A percentile compares a stretch with the other conserved stretches of the same genome.
phyloP scores from a whole-genome alignment of 1,284 basidiomycete genomes.

The Naganishia albida region DNA sequence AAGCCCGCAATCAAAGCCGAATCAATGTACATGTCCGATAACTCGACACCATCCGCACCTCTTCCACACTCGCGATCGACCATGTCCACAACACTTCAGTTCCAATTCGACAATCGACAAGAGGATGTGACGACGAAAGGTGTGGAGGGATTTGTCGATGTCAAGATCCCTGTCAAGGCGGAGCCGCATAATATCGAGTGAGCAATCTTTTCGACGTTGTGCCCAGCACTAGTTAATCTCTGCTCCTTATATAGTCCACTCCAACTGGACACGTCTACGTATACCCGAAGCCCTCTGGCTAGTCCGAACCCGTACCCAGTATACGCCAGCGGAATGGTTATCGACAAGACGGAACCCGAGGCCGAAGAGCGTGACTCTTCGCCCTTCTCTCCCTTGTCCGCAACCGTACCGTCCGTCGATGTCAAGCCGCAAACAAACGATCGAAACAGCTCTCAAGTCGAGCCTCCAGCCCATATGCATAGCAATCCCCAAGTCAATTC shows the following conservation, averaged over 20 bases:
- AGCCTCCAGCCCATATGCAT: not conserved
- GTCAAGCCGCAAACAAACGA: not conserved
- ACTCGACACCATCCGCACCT: not conserved
- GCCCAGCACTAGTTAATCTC: not conserved
- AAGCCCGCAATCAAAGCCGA: not conserved
- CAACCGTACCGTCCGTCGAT: not conserved
- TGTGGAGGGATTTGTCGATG: not conserved
- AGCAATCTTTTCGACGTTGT: not conserved
- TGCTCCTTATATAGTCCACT: not conserved
- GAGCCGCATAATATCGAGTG: not conserved
- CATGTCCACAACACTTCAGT: not conserved
- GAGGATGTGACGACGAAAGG: not conserved
- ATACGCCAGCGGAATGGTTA: conserved; percentile 2
- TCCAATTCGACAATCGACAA: not conserved
- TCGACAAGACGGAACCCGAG: conserved; percentile 10
- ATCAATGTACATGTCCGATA: not conserved
- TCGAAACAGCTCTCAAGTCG: not conserved
- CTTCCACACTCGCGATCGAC: not conserved
- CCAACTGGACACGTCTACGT: not conserved
- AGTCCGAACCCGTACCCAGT: conserved; percentile 1
- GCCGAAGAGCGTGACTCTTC: not conserved
- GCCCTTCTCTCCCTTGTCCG: not conserved
- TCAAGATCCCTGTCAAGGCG: not conserved
- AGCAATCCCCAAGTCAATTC: not conserved
- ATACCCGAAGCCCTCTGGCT: not conserved